Conservation (phyloP, 768 basidiomycete genomes). For the Candolleomyces efflorescens region DNA sequence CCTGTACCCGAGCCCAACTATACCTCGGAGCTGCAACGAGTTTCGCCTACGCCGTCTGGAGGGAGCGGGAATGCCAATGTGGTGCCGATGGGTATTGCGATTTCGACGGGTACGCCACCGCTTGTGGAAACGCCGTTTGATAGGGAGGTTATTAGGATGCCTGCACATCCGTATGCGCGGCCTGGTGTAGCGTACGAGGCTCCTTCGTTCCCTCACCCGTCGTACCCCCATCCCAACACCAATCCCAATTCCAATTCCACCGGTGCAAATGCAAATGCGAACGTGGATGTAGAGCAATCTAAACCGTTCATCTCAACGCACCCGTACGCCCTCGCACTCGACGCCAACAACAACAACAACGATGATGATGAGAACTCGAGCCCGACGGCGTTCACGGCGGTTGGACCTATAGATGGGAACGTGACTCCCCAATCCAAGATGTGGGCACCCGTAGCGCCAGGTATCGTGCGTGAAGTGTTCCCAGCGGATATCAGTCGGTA, state of each 20-base stretch:
- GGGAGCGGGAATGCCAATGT: conserved; percentile 25
- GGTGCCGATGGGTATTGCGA: conserved; percentile 33
- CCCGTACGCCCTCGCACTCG: conserved; percentile 39
- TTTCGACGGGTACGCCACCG: conserved; percentile 24
- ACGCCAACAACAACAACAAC: too few relatives aligned
- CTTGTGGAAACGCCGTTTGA: conserved; percentile 24
- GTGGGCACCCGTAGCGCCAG: conserved; percentile 48
- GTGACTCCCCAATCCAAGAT: conserved; percentile 42
- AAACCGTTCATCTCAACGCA: conserved; percentile 31
- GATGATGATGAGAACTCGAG: too few relatives aligned
- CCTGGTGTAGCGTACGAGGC: conserved; percentile 34
- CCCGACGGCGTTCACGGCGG: conserved; percentile 29
- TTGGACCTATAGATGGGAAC: conserved; percentile 30
- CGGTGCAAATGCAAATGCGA: too few relatives aligned
- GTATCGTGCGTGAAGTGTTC: conserved; percentile 39
- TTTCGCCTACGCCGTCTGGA: conserved; percentile 26
- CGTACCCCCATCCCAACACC: too few relatives aligned
- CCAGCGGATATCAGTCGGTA: conserved; percentile 39
- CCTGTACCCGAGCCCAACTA: conserved; percentile 5
- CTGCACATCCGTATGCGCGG: conserved; percentile 48
- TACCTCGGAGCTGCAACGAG: conserved; percentile 10
- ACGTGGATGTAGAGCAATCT: too few relatives aligned
- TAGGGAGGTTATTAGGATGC: conserved; percentile 29
- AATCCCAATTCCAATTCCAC: too few relatives aligned
- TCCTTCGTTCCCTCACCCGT: conserved; percentile 36